Evolutionary conservation across 2,329 filamentous ascomycete species (phyloP).

Genomic region (Hymenoscyphus linearis): DNA sequence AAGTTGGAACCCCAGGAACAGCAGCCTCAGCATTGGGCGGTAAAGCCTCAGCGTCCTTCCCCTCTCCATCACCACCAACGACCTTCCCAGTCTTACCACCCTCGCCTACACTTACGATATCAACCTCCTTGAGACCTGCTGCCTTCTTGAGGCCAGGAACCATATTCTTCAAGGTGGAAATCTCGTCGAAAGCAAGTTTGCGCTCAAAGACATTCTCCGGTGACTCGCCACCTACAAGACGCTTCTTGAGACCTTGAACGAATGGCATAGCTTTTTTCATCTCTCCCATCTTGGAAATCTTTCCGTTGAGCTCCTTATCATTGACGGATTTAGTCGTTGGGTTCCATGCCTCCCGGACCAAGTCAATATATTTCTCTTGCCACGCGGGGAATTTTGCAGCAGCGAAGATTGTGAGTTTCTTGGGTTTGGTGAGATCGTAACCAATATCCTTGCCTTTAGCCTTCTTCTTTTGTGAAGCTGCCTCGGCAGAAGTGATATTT

Average conservation of each 20-base stretch:
- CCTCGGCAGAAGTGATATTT: slow-evolving; percentile 82
- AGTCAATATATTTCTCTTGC: slow-evolving; percentile 86
- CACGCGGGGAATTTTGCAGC: slow-evolving; percentile 78
- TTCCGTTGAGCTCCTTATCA: slow-evolving; percentile 74
- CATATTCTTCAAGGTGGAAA: slow-evolving; percentile 70
- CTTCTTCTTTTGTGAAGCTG: slow-evolving; percentile 77
- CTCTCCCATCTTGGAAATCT: slow-evolving; percentile 76
- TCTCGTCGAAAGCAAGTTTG: slow-evolving; percentile 83
- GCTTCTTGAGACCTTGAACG: slow-evolving; percentile 79
- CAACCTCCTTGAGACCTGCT: slow-evolving; percentile 63
- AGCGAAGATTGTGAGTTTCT: slow-evolving; percentile 83
- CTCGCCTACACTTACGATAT: slow-evolving; percentile 67
- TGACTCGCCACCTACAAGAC: slow-evolving; percentile 66
- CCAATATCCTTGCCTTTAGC: slow-evolving; percentile 81
- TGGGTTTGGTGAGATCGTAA: slow-evolving; percentile 88
- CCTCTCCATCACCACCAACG: slow-evolving; percentile 42
- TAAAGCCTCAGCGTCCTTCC: slow-evolving; percentile 55
- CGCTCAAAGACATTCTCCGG: slow-evolving; percentile 69
- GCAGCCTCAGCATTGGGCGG: slow-evolving; percentile 63
- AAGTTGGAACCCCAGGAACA: slow-evolving; percentile 76
- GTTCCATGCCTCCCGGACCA: slow-evolving; percentile 68
- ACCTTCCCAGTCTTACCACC: slow-evolving; percentile 55
- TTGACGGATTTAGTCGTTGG: slow-evolving; percentile 57
- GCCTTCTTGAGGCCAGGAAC: slow-evolving; percentile 72
- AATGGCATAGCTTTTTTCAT: slow-evolving; percentile 99